Evolutionary conservation across 768 basidiomycete genomes (phyloP), one percentile per base, ranked within the genome.

Genomic region (Podaxis sp.): DNA sequence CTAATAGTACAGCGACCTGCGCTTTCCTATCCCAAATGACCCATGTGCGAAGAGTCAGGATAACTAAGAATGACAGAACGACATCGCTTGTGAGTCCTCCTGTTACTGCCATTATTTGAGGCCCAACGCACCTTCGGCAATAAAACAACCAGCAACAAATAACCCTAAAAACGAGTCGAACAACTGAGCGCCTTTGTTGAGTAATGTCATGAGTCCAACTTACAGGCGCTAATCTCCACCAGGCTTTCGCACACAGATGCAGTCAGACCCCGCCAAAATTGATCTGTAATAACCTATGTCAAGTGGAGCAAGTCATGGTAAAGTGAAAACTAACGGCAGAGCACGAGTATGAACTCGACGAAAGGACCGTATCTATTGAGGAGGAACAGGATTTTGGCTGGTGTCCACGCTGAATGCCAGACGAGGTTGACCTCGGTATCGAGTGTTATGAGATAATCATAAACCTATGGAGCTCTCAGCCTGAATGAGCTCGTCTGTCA

Each of bases 361-460:
- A 70, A 69, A 0, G 67, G 65, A 10, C 61, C 59, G 48, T 73
- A 73, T 37, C 69, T 70, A 52, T 67, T 64, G 23, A 67, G 56
- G 37, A 72, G 59, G 59, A 67, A 73, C 18, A 72, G 55, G 50
- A 62, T 44, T 48, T 71, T 72, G 25, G 67, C 62, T 1, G 65
- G 32, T 32, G 65, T 59, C 66, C 68, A 71, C 27, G 38, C 58
- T 2, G 64, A 55, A 9, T 40, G 57, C 72, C 72, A 72, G n/a
- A 71, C 61, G 27, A 63, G 57, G 21, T 59, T 53, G 27, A 66
- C 59, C 54, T 71, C 70, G 2, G 55, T 23, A 10, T 64, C 56
- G n/a, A 70, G 51, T 5, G 70, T 71, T 46, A 69, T 55, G 44
- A 69, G 28, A 59, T 63, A 68, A 57, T 71, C 70, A 27, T 58